These are phyloP conservation scores for Wickerhamomyces rabaulensis DNA, from an alignment of 805 yeast species.

Conservation along the genomic window DNA sequence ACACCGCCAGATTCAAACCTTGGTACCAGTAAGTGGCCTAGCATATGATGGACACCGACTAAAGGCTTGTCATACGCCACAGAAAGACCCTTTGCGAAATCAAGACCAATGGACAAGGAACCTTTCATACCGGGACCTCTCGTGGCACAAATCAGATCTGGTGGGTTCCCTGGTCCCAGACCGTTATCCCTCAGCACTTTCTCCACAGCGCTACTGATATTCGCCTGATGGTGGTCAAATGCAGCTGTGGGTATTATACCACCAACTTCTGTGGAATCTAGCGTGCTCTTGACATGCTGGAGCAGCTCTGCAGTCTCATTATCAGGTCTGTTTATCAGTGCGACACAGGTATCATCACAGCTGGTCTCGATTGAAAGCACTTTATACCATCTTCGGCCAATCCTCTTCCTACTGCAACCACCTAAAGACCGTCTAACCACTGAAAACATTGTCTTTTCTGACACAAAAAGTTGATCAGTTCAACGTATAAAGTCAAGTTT, in stretches of 20 bases:
- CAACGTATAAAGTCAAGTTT: too few species aligned
- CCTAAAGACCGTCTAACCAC: too few species aligned
- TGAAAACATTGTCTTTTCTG: too few species aligned
- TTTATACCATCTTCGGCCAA: slow-evolving; percentile 35
- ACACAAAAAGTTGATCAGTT: too few species aligned
- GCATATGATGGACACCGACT: slow-evolving; percentile 94
- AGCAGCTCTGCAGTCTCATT: slow-evolving; percentile 32
- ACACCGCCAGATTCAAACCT: slow-evolving; percentile 40
- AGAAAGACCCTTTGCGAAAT: slow-evolving; percentile 79
- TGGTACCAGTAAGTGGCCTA: slow-evolving; percentile 80
- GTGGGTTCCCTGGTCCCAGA: slow-evolving; percentile 24
- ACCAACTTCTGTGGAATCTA: slow-evolving; percentile 62
- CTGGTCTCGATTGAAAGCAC: slow-evolving; percentile 89
- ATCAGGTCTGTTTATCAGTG: slow-evolving; percentile 52
- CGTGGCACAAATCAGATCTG: slow-evolving; percentile 83
- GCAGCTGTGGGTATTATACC: slow-evolving; percentile 90
- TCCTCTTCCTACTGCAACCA: too few species aligned
- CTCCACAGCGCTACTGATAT: slow-evolving; percentile 47
- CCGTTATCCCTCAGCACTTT: slow-evolving; percentile 31
- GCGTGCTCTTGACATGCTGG: slow-evolving; percentile 57
- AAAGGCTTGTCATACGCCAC: slow-evolving; percentile 74
- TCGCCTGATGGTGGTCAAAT: slow-evolving; percentile 65
- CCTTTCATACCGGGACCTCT: slow-evolving; percentile 98
- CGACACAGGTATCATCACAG: slow-evolving; percentile 93
- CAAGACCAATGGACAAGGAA: slow-evolving; percentile 74